Percentiles rank a stretch among this genome's conserved stretches.
Conservation (phyloP, 2,329 filamentous ascomycete species). For the Hypocrella siamensis region DNA sequence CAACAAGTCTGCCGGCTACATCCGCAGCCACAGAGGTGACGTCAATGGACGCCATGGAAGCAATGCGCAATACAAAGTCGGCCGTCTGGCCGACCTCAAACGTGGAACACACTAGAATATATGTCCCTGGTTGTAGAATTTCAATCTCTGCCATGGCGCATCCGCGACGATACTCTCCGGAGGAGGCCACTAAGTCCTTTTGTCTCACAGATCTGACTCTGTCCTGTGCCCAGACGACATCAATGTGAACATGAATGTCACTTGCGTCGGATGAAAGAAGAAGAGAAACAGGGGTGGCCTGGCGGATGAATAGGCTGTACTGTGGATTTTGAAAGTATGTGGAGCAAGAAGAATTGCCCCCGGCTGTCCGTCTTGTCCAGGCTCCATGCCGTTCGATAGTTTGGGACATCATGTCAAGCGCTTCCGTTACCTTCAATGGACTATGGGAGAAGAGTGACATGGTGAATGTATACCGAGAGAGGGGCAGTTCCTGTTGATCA, state of each 20-base stretch:
- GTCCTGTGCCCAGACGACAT: conserved; percentile 63
- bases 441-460: conserved; percentile 64
- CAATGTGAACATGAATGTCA: conserved; percentile 67
- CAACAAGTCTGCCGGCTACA: conserved; percentile 57
- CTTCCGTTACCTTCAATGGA: conserved; percentile 44
- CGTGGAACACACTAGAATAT: conserved; percentile 81
- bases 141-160: conserved; percentile 53
- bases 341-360: conserved; percentile 64
- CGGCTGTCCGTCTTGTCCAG: conserved; percentile 70
- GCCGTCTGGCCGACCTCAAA: conserved; percentile 70
- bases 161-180: conserved; percentile 75
- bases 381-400: conserved; percentile 42
- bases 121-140: conserved; percentile 52
- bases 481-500: conserved; percentile 63
- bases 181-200: conserved; percentile 67
- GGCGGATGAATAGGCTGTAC: conserved; percentile 49
- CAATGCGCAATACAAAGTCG: conserved; percentile 60
- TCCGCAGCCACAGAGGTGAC: conserved; percentile 52
- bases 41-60: conserved; percentile 39
- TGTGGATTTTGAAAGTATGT: conserved; percentile 80
- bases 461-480: conserved; percentile 67
- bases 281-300: conserved; percentile 48
- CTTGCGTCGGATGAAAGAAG: conserved; percentile 53
- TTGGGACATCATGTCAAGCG: conserved; percentile 41
- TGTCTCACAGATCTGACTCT: conserved; percentile 54